Percentiles rank a stretch among this genome's conserved stretches.
These are phyloP conservation scores for Deinandra increscens DNA, from an alignment of 129 eudicot genomes.

Conservation along the genomic window DNA sequence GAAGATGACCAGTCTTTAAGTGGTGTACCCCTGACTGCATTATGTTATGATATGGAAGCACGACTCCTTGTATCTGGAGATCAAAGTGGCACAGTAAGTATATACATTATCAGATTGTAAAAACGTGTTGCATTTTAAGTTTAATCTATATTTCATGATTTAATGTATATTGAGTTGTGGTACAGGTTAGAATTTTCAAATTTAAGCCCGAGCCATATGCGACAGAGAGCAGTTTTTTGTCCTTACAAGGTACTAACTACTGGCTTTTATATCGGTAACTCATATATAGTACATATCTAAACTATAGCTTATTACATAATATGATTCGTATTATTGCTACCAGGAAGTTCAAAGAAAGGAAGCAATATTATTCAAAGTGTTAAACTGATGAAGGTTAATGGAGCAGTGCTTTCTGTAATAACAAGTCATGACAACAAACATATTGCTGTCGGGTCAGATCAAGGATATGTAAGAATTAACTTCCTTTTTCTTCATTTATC, in stretches of 20 bases:
- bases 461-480: constrained; percentile 70
- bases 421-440: constrained; percentile 46
- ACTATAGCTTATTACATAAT: not conserved
- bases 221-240: constrained; percentile 60
- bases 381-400: constrained; percentile 68
- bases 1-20: constrained; percentile 70
- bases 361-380: constrained; percentile 60
- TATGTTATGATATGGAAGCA: constrained; percentile 51
- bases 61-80: constrained; percentile 84
- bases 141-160: constrained; percentile 9
- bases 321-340: not conserved
- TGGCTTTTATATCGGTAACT: not conserved
- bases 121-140: not conserved
- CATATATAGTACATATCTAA: not conserved
- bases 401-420: constrained; percentile 59
- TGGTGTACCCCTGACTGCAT: constrained; percentile 70
- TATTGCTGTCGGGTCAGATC: constrained; percentile 88
- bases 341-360: constrained; percentile 94
- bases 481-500: not conserved
- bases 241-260: constrained; percentile 69
- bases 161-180: constrained; percentile 25
- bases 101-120: not conserved
- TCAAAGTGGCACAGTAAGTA: constrained; percentile 77
- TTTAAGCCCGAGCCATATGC: constrained; percentile 75
- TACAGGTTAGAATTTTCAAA: constrained; percentile 70